Percentiles rank a stretch among this genome's conserved stretches.
phyloP scores from a whole-genome alignment of 257 asterid genomes.

The Solanum bukasovii region DNA sequence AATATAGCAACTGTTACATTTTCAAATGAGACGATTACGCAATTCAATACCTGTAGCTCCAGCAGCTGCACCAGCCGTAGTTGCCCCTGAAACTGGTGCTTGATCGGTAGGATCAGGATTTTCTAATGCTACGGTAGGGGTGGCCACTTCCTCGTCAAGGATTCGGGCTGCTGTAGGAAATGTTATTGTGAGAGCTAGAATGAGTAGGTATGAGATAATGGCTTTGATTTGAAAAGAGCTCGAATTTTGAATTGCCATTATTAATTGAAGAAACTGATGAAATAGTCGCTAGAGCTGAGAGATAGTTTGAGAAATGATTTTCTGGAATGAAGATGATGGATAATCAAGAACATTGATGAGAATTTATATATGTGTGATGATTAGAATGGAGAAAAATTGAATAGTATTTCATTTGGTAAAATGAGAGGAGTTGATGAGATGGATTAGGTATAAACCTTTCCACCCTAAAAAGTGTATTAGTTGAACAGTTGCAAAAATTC shows the following conservation, averaged over 20 bases:
- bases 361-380: not conserved
- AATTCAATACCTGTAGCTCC: not conserved
- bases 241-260: not conserved
- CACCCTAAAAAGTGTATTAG: not conserved
- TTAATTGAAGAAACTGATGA: not conserved
- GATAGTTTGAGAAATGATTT: not conserved
- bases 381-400: not conserved
- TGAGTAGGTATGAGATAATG: not conserved
- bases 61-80: not conserved
- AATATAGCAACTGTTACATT: not conserved
- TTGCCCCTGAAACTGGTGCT: conserved; percentile 6
- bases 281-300: not conserved
- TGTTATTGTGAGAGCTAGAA: conserved; percentile 10
- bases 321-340: not conserved
- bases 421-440: not conserved
- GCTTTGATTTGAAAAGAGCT: not conserved
- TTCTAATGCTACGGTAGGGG: conserved; percentile 9
- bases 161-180: conserved; percentile 18
- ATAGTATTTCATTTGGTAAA: not conserved
- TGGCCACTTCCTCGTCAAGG: conserved; percentile 21
- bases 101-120: not conserved
- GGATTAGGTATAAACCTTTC: not conserved
- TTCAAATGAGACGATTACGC: not conserved
- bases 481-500: not conserved
- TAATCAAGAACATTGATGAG: not conserved